phyloP scores from a whole-genome alignment of 306 rosid genomes.

The Sechiopsis laciniata region DNA sequence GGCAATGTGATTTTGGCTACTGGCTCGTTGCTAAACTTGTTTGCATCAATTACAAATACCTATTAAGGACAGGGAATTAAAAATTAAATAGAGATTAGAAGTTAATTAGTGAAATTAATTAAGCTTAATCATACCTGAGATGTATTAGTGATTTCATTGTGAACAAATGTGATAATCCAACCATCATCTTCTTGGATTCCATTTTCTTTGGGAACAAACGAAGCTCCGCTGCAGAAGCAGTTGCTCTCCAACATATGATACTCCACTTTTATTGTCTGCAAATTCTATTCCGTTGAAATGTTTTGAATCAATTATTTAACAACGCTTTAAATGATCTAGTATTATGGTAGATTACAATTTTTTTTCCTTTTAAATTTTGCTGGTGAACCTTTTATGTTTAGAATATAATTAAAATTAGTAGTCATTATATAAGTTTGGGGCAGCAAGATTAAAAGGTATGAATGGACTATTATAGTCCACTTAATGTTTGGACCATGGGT shows the following conservation, averaged over 20 bases:
- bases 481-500: too few relatives aligned
- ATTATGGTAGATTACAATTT: too few relatives aligned
- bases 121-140: constrained; percentile 32
- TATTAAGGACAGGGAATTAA: constrained; percentile 5
- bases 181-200: constrained; percentile 69
- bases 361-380: too few relatives aligned
- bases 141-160: constrained; percentile 47
- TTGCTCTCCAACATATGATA: constrained; percentile 52
- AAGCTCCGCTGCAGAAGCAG: constrained; percentile 52
- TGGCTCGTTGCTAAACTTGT: constrained; percentile 37
- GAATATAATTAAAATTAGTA: too few relatives aligned
- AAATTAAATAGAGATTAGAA: neutral
- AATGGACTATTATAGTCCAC: too few relatives aligned
- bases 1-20: constrained; percentile 51
- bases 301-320: too few relatives aligned
- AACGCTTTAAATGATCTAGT: too few relatives aligned
- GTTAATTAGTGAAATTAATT: neutral
- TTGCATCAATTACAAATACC: constrained; percentile 54
- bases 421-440: too few relatives aligned
- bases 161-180: constrained; percentile 69
- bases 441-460: too few relatives aligned
- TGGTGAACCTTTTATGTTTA: too few relatives aligned
- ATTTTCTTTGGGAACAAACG: constrained; percentile 44
- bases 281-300: too few relatives aligned
- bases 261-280: constrained; percentile 36